These are phyloP conservation scores for Mycena filopes DNA, from an alignment of 768 basidiomycete species.

Conservation along the genomic window DNA sequence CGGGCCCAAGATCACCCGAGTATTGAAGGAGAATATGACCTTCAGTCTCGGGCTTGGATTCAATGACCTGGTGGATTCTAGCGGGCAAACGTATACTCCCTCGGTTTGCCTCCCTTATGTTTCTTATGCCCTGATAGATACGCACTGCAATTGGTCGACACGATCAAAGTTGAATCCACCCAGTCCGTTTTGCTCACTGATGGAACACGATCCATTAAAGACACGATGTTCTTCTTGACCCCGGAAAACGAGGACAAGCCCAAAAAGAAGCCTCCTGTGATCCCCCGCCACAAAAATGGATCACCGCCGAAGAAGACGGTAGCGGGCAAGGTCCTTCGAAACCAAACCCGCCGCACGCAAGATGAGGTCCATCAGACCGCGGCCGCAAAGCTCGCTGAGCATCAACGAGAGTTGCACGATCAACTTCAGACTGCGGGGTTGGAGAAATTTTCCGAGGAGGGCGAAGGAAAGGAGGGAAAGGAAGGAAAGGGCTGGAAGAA, in stretches of 20 bases:
- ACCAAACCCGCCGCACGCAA: conserved; percentile 89
- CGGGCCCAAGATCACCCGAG: conserved; percentile 80
- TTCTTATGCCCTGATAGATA: conserved; percentile 64
- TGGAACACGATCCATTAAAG: conserved; percentile 84
- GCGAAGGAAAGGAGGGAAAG: conserved; percentile 76
- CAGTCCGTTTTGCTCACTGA: conserved; percentile 81
- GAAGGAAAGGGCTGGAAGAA: conserved; percentile 95
- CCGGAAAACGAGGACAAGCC: conserved; percentile 67
- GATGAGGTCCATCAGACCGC: conserved; percentile 86
- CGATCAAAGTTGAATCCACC: conserved; percentile 78
- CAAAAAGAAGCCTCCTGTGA: conserved; percentile 62
- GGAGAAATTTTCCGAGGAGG: conserved; percentile 85
- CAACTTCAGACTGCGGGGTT: conserved; percentile 83
- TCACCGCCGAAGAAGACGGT: conserved; percentile 80
- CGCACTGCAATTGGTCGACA: conserved; percentile 88
- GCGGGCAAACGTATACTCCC: conserved; percentile 75
- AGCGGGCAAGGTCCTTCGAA: conserved; percentile 87
- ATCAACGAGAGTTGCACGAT: conserved; percentile 86
- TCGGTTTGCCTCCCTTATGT: neutral
- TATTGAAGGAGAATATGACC: conserved; percentile 83
- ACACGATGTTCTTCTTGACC: conserved; percentile 88
- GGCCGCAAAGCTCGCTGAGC: conserved; percentile 82
- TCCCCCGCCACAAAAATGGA: conserved; percentile 67
- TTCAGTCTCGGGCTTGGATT: conserved; percentile 89
- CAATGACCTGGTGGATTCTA: conserved; percentile 79